phyloP scores from a whole-genome alignment of 2,329 filamentous ascomycete species.

The Fragosphaeria purpurea region DNA sequence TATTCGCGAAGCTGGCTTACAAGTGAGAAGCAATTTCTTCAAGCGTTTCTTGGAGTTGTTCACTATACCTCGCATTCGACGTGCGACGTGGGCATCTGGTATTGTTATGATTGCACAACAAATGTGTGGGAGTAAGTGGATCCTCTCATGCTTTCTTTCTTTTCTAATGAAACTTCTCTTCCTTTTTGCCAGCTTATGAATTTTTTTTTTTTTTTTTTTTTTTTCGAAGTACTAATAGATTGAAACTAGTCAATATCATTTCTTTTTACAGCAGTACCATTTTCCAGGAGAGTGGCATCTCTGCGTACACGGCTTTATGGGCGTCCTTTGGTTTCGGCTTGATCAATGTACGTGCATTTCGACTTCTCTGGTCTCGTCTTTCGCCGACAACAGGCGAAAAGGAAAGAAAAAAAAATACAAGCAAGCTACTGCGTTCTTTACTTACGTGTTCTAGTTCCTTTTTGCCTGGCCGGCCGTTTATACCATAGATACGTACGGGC shows the following conservation, averaged over 20 bases:
- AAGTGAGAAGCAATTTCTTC: slow-evolving; percentile 43
- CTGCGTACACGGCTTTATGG: slow-evolving; percentile 43
- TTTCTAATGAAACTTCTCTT: too few relatives aligned
- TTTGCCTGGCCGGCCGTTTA: slow-evolving; percentile 56
- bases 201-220: neutral
- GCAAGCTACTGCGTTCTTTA: neutral
- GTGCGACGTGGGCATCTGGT: slow-evolving; percentile 66
- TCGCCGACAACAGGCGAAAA: slow-evolving; percentile 17
- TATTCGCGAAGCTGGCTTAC: slow-evolving; percentile 15
- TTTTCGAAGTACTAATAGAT: neutral
- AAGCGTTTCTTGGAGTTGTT: slow-evolving; percentile 56
- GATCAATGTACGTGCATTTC: slow-evolving; percentile 33
- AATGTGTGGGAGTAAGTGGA: slow-evolving; percentile 41
- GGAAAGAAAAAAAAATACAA: neutral
- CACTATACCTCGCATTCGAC: slow-evolving; percentile 56
- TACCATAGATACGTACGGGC: slow-evolving; percentile 60
- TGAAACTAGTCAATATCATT: slow-evolving; percentile 54
- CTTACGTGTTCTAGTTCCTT: slow-evolving; percentile 18
- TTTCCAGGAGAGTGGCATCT: slow-evolving; percentile 47
- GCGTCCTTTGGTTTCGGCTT: slow-evolving; percentile 57
- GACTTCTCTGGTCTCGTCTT: slow-evolving; percentile 1
- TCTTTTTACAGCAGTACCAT: slow-evolving; percentile 64
- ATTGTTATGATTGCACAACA: slow-evolving; percentile 73
- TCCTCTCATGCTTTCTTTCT: too few relatives aligned
- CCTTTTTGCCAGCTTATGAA: too few relatives aligned